A percentile compares a stretch with the other conserved stretches of the same genome.
Conservation (phyloP, 306 rosid genomes). For the Acacia crassicarpa region DNA sequence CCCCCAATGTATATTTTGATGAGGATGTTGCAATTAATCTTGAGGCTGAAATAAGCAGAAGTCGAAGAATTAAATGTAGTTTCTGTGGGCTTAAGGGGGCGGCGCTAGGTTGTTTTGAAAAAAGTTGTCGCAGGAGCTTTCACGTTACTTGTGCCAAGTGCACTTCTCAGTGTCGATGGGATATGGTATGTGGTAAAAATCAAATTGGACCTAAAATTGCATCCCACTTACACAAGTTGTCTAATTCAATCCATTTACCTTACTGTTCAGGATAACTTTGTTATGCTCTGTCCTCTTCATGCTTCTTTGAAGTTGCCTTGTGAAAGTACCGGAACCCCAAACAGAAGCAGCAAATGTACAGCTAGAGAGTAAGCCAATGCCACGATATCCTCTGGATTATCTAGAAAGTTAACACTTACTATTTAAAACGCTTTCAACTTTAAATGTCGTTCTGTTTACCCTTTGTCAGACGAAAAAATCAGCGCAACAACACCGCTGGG, state of each 20-base stretch:
- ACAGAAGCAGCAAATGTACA: constrained; percentile 39
- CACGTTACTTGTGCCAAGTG: constrained; percentile 84
- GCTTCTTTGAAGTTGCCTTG: constrained; percentile 58
- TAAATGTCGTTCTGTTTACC: constrained; percentile 1
- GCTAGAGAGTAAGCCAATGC: constrained; percentile 36
- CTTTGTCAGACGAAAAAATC: constrained; percentile 32
- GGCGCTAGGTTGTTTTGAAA: constrained; percentile 84
- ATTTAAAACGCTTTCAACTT: not conserved
- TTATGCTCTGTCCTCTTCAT: constrained; percentile 91
- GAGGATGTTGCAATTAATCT: constrained; percentile 74
- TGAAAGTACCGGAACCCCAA: constrained; percentile 55
- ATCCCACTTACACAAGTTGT: not conserved
- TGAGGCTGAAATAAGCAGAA: constrained; percentile 85
- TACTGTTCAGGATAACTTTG: constrained; percentile 69
- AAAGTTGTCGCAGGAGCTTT: constrained; percentile 89
- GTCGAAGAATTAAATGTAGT: constrained; percentile 80
- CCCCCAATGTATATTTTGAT: constrained; percentile 89
- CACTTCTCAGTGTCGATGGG: constrained; percentile 92
- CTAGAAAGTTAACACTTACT: too few species aligned
- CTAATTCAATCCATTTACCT: constrained; percentile 16
- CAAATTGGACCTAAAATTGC: constrained; percentile 5
- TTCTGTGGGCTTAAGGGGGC: constrained; percentile 91
- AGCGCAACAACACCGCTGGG: constrained; percentile 24
- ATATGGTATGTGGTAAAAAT: constrained; percentile 51
- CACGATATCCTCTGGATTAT: not conserved